These are phyloP conservation scores for Cryptococcus sp. DNA, from an alignment of 1,284 basidiomycete species.

Conservation along the genomic window DNA sequence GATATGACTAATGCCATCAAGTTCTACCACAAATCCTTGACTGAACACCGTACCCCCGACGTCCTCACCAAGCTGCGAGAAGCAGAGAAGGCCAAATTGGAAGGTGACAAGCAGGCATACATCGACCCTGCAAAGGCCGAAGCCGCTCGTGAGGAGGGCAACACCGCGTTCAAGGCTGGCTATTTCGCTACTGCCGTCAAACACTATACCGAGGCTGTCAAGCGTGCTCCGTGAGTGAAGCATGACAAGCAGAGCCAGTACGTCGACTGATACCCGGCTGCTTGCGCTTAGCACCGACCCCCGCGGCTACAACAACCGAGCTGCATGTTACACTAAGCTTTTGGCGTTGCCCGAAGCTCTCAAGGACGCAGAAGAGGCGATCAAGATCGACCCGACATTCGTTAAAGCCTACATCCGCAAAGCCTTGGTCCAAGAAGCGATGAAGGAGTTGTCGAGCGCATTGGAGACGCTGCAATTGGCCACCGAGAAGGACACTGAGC, in stretches of 20 bases:
- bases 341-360: conserved; percentile 91
- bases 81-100: conserved; percentile 75
- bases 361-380: conserved; percentile 92
- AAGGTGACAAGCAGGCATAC: conserved; percentile 79
- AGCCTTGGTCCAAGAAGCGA: conserved; percentile 77
- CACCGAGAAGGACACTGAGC: conserved; percentile 70
- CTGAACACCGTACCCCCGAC: conserved; percentile 95
- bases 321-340: conserved; percentile 95
- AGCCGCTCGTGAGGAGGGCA: conserved; percentile 86
- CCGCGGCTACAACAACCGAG: conserved; percentile 94
- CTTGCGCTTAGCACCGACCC: conserved; percentile 62
- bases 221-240: conserved; percentile 72
- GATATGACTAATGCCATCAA: conserved; percentile 81
- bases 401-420: conserved; percentile 98
- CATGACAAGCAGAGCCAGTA: neutral
- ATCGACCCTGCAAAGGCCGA: conserved; percentile 85
- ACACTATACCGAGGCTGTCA: conserved; percentile 93
- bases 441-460: conserved; percentile 90
- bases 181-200: conserved; percentile 92
- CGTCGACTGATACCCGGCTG: neutral
- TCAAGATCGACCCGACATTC: conserved; percentile 85
- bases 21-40: conserved; percentile 86
- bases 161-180: conserved; percentile 85
- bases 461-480: conserved; percentile 77
- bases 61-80: conserved; percentile 86